These are phyloP conservation scores for Purshia tridentata DNA, from an alignment of 306 rosid species.

Conservation along the genomic window DNA sequence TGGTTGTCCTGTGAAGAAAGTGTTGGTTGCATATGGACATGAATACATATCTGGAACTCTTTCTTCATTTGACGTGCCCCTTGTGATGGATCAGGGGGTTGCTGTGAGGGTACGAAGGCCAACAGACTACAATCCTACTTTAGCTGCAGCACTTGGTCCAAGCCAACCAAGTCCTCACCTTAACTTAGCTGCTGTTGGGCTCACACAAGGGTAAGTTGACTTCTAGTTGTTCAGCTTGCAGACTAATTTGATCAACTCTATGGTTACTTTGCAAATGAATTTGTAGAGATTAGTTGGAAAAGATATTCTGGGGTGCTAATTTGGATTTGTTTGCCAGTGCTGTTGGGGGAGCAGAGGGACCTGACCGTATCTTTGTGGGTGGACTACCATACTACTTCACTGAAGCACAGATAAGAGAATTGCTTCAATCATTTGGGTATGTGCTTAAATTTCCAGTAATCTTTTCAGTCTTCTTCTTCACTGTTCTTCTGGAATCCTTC, in stretches of 20 bases:
- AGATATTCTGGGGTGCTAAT: slow-evolving; percentile 24
- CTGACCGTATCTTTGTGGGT: slow-evolving; percentile 83
- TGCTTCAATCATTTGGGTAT: slow-evolving; percentile 80
- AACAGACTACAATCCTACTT: slow-evolving; percentile 74
- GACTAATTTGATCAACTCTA: neutral
- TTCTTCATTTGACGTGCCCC: slow-evolving; percentile 13
- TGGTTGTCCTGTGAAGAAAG: neutral
- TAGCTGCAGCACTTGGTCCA: slow-evolving; percentile 83
- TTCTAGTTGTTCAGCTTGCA: slow-evolving; percentile 7
- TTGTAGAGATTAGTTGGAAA: slow-evolving; percentile 3
- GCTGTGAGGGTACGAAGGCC: slow-evolving; percentile 88
- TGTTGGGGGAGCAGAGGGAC: slow-evolving; percentile 68
- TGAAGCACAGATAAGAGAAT: slow-evolving; percentile 66
- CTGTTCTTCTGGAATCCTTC: no score
- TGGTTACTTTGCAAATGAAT: neutral
- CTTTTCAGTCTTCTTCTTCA: neutral
- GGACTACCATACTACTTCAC: slow-evolving; percentile 82
- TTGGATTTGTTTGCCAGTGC: slow-evolving; percentile 43
- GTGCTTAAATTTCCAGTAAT: slow-evolving; percentile 5
- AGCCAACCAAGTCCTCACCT: slow-evolving; percentile 75
- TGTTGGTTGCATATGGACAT: neutral
- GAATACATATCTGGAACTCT: neutral
- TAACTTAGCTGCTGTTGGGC: slow-evolving; percentile 70
- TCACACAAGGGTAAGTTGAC: slow-evolving; percentile 53
- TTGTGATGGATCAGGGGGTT: slow-evolving; percentile 58